Base-by-base conservation (phyloP, 768 basidiomycete species). In the Naematelia encephala region DNA sequence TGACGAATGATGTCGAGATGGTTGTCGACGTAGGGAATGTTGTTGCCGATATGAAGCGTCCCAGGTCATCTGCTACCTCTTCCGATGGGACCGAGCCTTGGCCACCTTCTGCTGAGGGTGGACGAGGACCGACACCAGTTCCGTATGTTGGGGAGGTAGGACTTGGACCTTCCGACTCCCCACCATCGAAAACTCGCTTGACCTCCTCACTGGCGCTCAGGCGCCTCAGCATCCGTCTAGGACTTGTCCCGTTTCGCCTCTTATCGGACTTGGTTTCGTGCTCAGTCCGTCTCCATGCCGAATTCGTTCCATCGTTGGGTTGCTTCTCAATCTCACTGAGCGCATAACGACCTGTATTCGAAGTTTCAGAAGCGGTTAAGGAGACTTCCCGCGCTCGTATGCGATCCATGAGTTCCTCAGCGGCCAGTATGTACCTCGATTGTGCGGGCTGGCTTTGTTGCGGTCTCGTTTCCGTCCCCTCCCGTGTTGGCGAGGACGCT, bases 11-110 rank as follows among this genome's bases (percentile, higher is more conserved):
- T 0, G 85, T 85, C 0, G 85, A 85, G 64, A 87, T 88, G 42
- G 75, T 74, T 3, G 71, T 74, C 11, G 69, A 64, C n/a, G 88
- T 89, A 12, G 85, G 84, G 28, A 85, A 82, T 8, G 91, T 92
- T 68, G 90, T 90, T 13, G 90, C 87, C 4, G 91, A 93, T 8
- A 93, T 89, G 69, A 90, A 90, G 23, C 92, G 87, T 69, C 88
- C 89, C 46, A 92, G 81, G 72, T 92, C 91, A 46, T 69, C 70
- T 39, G 68, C 65, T 85, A 83, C 19, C 80, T 5, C 84, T 78
- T 25, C 84, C 82, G 70, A 11, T 3, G 50, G 26, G 12, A 21
- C 54, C 19, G 34, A 39, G 34, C 13, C 5, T 51, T 57, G 44
- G 22, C n/a, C 22, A 50, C 5, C 22, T 13, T 21, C 25, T 29